phyloP scores from a whole-genome alignment of 495 filamentous ascomycete genomes.

The Neurospora sp. region DNA sequence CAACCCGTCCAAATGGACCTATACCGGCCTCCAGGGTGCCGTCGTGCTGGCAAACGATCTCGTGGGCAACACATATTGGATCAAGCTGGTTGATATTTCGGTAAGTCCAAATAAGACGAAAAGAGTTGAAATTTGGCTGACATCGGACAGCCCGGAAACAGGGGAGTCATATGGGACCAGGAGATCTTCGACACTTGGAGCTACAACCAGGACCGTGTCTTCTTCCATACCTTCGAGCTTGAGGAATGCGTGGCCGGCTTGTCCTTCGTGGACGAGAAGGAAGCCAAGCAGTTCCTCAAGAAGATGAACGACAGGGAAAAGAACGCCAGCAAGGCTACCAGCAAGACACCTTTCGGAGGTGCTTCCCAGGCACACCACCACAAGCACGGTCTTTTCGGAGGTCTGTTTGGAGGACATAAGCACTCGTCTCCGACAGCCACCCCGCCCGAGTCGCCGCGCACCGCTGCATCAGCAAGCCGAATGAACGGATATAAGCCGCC shows the following conservation, averaged over 20 bases:
- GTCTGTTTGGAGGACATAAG: conserved; percentile 60
- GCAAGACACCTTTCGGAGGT: conserved; percentile 64
- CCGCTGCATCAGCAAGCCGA: conserved; percentile 38
- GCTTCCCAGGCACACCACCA: conserved; percentile 29
- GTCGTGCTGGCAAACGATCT: conserved; percentile 88
- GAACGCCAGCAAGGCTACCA: conserved; percentile 79
- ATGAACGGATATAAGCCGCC: conserved; percentile 20
- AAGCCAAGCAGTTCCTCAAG: conserved; percentile 87
- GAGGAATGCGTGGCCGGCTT: conserved; percentile 83
- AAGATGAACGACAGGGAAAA: conserved; percentile 93
- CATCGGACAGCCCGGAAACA: conserved; percentile 52
- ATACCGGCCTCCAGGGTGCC: conserved; percentile 88
- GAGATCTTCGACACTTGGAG: conserved; percentile 90
- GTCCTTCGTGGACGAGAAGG: conserved; percentile 92
- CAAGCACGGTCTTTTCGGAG: conserved; percentile 46
- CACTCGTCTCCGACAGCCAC: conserved; percentile 45
- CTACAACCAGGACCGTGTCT: conserved; percentile 92
- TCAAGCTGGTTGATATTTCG: conserved; percentile 94
- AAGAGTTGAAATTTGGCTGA: conserved; percentile 5
- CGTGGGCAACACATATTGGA: conserved; percentile 90
- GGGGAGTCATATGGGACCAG: conserved; percentile 96
- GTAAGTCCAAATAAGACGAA: conserved; percentile 40
- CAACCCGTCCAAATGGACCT: conserved; percentile 77
- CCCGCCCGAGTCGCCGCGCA: conserved; percentile 43
- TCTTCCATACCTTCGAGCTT: conserved; percentile 95